Evolutionary conservation across 164 flowering plant genomes (phyloP).

Genomic region (Vitis labrusca): DNA sequence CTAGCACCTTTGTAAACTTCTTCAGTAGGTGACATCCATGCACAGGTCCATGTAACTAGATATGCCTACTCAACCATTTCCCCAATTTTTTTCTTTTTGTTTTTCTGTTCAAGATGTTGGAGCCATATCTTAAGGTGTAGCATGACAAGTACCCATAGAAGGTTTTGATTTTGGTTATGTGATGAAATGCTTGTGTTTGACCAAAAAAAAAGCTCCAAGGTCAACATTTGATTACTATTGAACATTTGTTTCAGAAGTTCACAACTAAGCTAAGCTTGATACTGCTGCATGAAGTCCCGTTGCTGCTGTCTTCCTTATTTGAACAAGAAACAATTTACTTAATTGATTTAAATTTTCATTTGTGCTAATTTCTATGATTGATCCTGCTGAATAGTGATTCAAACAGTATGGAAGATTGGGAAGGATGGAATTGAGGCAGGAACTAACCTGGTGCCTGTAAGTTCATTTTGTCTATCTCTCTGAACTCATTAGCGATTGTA

Average conservation of each 20-base stretch:
- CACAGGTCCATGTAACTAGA: no score
- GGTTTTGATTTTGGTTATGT: neutral
- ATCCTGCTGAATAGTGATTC: constrained; percentile 47
- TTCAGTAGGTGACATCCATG: no score
- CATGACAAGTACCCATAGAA: neutral
- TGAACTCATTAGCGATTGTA: neutral
- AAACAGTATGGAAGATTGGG: constrained; percentile 71
- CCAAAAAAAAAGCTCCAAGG: neutral
- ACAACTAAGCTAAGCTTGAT: neutral
- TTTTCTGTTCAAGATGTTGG: no score
- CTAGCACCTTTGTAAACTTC: no score
- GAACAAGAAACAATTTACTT: neutral
- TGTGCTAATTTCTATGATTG: constrained; percentile 12
- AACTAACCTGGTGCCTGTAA: constrained; percentile 84
- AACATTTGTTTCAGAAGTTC: neutral
- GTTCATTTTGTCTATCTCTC: constrained; percentile 16
- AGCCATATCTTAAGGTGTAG: no score
- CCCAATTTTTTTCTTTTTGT: no score
- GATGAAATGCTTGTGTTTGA: neutral
- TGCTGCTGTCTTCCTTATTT: neutral
- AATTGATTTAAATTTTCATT: neutral
- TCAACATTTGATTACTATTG: neutral
- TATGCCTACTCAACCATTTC: no score
- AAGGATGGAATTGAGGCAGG: constrained; percentile 93
- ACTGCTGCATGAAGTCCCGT: neutral